phyloP scores from a whole-genome alignment of 805 yeast genomes.

The Komagataella ulmi region DNA sequence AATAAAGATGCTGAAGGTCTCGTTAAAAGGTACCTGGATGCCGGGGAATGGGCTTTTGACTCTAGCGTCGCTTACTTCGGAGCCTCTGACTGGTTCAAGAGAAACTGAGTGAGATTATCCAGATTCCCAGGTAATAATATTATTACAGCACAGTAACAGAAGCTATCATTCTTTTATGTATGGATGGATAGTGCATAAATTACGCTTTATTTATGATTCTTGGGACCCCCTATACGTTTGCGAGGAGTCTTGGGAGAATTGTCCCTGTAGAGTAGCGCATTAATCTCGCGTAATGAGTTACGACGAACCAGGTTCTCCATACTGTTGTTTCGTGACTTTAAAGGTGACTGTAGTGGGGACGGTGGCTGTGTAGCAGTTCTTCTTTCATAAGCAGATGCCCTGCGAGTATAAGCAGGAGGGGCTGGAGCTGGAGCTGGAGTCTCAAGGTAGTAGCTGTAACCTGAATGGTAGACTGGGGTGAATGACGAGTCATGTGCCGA shows the following conservation, averaged over 20 bases:
- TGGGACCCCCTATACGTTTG: not conserved
- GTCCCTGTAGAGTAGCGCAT: not conserved
- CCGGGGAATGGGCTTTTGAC: slow-evolving; percentile 82
- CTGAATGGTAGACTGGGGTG: not conserved
- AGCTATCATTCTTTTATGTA: not conserved
- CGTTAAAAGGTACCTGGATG: slow-evolving; percentile 53
- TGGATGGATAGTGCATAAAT: not conserved
- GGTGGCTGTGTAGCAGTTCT: not conserved
- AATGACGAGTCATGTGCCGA: not conserved
- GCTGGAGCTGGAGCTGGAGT: not conserved
- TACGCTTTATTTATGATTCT: not conserved
- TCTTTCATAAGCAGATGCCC: not conserved
- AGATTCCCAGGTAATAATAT: not conserved
- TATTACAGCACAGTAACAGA: not conserved
- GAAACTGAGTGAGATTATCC: slow-evolving; percentile 23
- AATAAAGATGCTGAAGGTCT: slow-evolving; percentile 34
- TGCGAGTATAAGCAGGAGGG: not conserved
- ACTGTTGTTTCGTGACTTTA: not conserved
- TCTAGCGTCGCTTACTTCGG: slow-evolving; percentile 56
- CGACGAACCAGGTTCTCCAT: not conserved
- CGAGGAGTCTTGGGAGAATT: not conserved
- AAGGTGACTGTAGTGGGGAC: not conserved
- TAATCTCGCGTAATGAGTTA: not conserved
- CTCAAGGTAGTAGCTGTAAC: not conserved
- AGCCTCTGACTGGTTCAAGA: slow-evolving; percentile 59